Percentiles rank a stretch among this genome's conserved stretches.
These are phyloP conservation scores for Pyrenula aspistea DNA, from an alignment of 495 filamentous ascomycete species.

Conservation along the genomic window DNA sequence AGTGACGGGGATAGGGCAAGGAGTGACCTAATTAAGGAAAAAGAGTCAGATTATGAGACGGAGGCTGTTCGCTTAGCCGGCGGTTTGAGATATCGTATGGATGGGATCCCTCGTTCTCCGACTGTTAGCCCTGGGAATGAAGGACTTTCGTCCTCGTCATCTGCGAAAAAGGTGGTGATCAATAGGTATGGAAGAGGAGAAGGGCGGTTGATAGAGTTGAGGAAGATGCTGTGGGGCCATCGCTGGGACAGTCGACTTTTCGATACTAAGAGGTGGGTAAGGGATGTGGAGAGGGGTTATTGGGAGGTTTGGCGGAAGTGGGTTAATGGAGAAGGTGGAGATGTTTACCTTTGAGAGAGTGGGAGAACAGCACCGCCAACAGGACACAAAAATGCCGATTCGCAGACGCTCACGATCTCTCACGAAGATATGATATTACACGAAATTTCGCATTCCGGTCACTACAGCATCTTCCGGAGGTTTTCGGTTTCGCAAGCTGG, in stretches of 20 bases:
- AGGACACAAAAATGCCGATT: background rate
- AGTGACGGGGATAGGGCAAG: constrained; percentile 55
- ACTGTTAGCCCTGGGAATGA: background rate
- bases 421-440: background rate
- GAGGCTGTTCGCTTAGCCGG: constrained; percentile 64
- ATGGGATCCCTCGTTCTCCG: constrained; percentile 1
- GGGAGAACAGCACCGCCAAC: background rate
- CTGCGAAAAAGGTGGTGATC: constrained; percentile 10
- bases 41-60: constrained; percentile 73
- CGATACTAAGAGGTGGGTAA: constrained; percentile 86
- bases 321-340: constrained; percentile 77
- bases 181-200: constrained; percentile 39
- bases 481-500: no score
- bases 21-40: constrained; percentile 60
- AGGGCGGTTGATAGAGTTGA: constrained; percentile 62
- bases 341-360: constrained; percentile 45
- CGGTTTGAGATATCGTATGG: constrained; percentile 47
- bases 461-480: no score
- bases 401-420: background rate
- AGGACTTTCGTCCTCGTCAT: background rate
- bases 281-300: constrained; percentile 82
- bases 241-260: constrained; percentile 80
- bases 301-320: constrained; percentile 77
- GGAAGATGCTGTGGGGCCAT: constrained; percentile 67
- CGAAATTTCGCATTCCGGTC: no score